A percentile compares a stretch with the other conserved stretches of the same genome.
These are phyloP conservation scores for Sarocladiaceae sp. DNA, from an alignment of 2,329 filamentous ascomycete genomes.

Conservation along the genomic window DNA sequence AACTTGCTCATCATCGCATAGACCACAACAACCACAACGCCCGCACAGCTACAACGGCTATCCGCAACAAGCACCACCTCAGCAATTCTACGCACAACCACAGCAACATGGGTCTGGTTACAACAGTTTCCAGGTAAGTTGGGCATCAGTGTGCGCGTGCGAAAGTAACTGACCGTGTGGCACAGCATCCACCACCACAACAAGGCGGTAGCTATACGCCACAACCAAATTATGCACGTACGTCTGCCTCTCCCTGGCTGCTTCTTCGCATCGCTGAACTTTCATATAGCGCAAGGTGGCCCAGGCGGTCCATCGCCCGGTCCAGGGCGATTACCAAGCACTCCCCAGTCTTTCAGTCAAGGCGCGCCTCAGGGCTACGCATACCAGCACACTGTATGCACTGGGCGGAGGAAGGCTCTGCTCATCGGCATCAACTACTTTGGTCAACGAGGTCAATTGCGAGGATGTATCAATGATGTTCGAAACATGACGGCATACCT, in stretches of 20 bases:
- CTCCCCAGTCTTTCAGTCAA: conserved; percentile 67
- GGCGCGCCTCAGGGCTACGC: conserved; percentile 75
- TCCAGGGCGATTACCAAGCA: conserved; percentile 34
- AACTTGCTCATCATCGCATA: neutral
- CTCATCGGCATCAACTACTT: conserved; percentile 98
- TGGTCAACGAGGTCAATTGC: conserved; percentile 79
- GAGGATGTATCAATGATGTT: conserved; percentile 95
- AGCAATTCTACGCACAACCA: conserved; percentile 29
- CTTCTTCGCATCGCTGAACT: too few species aligned
- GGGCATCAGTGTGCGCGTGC: neutral
- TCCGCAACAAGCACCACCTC: conserved; percentile 37
- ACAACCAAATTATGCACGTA: neutral
- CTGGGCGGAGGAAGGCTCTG: conserved; percentile 79
- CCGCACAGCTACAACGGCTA: conserved; percentile 22
- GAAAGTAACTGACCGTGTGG: conserved; percentile 10
- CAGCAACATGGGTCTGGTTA: conserved; percentile 35
- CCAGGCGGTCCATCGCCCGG: too few species aligned
- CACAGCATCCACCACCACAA: neutral
- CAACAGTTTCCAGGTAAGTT: conserved; percentile 20
- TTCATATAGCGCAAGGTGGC: too few species aligned
- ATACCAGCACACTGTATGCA: conserved; percentile 90
- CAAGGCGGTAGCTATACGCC: conserved; percentile 9
- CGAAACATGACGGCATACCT: conserved; percentile 94
- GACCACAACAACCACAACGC: conserved; percentile 2
- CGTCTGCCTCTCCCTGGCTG: too few species aligned